Percentiles rank a stretch among this genome's conserved stretches.
Conservation (phyloP, 2,329 filamentous ascomycete species). For the Phyllosticta capitalensis region DNA sequence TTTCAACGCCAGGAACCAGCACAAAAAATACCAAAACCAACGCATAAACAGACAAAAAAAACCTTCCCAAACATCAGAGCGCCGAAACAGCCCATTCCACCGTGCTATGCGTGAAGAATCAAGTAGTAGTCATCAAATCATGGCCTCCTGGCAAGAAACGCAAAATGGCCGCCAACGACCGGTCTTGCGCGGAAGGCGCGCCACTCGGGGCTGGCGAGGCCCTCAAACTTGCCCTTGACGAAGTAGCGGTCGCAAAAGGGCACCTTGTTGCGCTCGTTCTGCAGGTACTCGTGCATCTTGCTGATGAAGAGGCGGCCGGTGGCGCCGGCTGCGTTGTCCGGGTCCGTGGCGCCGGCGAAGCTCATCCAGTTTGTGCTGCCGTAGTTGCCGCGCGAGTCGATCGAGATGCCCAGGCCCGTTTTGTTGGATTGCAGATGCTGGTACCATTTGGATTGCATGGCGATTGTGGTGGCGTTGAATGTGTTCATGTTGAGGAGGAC, state of each 20-base stretch:
- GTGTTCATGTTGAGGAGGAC: conserved; percentile 29
- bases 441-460: conserved; percentile 31
- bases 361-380: conserved; percentile 37
- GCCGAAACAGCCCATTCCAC: neutral
- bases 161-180: conserved; percentile 36
- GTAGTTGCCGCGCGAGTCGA: conserved; percentile 30
- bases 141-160: conserved; percentile 27
- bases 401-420: conserved; percentile 21
- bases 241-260: conserved; percentile 36
- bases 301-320: conserved; percentile 24
- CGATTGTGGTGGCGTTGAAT: conserved; percentile 26
- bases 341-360: conserved; percentile 25
- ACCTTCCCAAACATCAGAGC: neutral
- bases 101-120: neutral
- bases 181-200: conserved; percentile 29
- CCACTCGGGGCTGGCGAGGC: conserved; percentile 16
- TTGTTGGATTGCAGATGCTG: conserved; percentile 22
- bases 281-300: conserved; percentile 32
- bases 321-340: neutral
- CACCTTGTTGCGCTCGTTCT: conserved; percentile 31
- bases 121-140: neutral
- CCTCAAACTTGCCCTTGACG: conserved; percentile 19
- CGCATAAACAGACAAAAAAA: neutral
- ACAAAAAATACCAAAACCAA: neutral
- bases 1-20: neutral